Base-by-base conservation (phyloP, 2,329 filamentous ascomycete species). In the Fusarium sp. region DNA sequence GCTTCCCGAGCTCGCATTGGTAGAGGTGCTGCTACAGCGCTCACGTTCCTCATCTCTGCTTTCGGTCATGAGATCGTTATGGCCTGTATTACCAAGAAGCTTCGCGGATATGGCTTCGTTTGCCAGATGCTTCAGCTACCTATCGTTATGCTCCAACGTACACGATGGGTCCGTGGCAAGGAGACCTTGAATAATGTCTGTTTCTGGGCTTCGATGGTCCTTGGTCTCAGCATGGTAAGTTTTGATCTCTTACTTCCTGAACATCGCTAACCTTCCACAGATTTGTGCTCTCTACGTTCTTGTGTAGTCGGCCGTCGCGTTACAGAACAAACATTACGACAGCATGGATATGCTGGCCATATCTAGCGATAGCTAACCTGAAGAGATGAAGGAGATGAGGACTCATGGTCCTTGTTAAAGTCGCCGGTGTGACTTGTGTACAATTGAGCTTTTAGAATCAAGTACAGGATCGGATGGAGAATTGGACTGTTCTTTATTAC, bases 91-190 rank as follows among this genome's bases (percentile, higher is more conserved):
- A 98, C 94, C 27, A 95, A 98, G 85, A 98, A 99, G 83, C 85
- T 98, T 47, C 85, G 96, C 40, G 96, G 96, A 14, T 99, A 98
- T 77, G 96, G 95, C 12, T 97, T 98, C 78, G 77, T 97, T 21
- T 92, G 93, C 67, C 96, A 98, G 89, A 98, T 99, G 96, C 82
- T 97, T 67, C 96, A 99, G 84, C 87, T 98, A 72, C 96, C 96
- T 1, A 96, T 98, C 72, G 92, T 98, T n/a, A 89, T 94, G 79
- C 83, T 98, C 30, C 96, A 98, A 83, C 88, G 93, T 67, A 94
- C 92, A 7, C 88, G 85, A 65, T 93, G 89, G 83, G 89, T 98
- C 40, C 87, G 90, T 57, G 90, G 90, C 21, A 88, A 89, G 72
- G 89, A 89, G 77, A 90, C 94, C 30, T 83, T 97, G 61, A 98